These are phyloP conservation scores for Hypocreales sp. DNA, from an alignment of 2,329 filamentous ascomycete genomes.

Conservation along the genomic window DNA sequence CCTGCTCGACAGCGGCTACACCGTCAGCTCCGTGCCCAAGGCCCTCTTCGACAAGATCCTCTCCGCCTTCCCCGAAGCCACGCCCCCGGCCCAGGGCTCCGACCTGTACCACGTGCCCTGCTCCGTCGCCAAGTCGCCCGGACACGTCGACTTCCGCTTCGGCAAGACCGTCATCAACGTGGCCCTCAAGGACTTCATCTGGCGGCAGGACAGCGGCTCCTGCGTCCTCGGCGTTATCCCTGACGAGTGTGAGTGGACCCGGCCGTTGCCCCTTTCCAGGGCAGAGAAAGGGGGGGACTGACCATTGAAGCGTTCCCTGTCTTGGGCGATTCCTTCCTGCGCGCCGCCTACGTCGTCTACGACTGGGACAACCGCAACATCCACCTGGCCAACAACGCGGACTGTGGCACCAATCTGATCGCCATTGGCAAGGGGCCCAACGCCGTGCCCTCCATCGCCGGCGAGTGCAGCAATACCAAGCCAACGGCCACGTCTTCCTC, in stretches of 20 bases:
- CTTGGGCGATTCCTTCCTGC: conserved; percentile 28
- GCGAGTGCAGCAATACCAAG: conserved; percentile 13
- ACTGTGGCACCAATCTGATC: conserved; percentile 22
- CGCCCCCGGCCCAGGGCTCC: conserved; percentile 7
- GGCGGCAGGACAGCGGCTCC: conserved; percentile 15
- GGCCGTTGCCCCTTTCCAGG: no score
- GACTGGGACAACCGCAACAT: conserved; percentile 24
- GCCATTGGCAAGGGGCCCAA: conserved; percentile 23
- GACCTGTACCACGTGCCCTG: conserved; percentile 35
- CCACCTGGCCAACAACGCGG: conserved; percentile 19
- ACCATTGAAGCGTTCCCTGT: conserved; percentile 13
- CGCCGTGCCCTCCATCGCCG: conserved; percentile 15
- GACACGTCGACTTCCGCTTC: conserved; percentile 31
- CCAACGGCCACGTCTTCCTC: conserved; percentile 1
- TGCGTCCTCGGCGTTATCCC: conserved; percentile 30
- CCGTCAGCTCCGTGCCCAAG: conserved; percentile 49
- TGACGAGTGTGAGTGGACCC: conserved; percentile 12
- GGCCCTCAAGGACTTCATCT: conserved; percentile 29
- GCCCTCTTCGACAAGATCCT: conserved; percentile 30
- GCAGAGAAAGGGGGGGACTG: no score
- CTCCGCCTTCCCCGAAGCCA: conserved; percentile 18
- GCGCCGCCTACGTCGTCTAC: conserved; percentile 27
- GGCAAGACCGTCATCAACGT: conserved; percentile 28
- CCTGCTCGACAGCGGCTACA: conserved; percentile 52
- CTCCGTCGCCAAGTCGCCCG: conserved; percentile 14